Conservation (phyloP, 2,329 filamentous ascomycete genomes). For the Pseudogymnoascus destructans region DNA sequence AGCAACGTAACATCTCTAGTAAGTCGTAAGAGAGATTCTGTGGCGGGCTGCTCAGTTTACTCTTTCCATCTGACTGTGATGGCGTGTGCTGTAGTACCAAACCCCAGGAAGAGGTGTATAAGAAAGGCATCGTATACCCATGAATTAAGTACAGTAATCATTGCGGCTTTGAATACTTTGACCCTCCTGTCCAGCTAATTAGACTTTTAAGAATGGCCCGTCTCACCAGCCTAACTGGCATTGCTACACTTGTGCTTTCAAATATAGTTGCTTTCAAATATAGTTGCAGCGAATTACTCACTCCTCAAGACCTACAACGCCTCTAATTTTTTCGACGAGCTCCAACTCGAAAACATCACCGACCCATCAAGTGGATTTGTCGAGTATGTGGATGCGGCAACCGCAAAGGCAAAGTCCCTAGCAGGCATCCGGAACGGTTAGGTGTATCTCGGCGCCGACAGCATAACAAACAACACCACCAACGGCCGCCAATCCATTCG, state of each 20-base stretch:
- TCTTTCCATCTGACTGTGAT: background rate
- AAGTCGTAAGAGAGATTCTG: background rate
- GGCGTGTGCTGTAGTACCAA: background rate
- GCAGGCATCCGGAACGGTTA: background rate
- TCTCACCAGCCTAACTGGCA: background rate
- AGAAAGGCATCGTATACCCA: background rate
- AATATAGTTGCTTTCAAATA: background rate
- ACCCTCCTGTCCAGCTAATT: too few species aligned
- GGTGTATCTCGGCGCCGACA: conserved; percentile 30
- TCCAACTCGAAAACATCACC: conserved; percentile 32
- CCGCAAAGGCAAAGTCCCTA: background rate
- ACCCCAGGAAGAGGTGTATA: background rate
- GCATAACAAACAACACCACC: conserved; percentile 34
- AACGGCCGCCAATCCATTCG: conserved; percentile 32
- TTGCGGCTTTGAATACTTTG: too few species aligned
- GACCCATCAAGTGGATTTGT: conserved; percentile 35
- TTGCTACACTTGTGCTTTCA: background rate
- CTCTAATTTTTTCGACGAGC: conserved; percentile 32
- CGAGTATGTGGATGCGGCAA: conserved; percentile 28
- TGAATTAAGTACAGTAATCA: background rate
- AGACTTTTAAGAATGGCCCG: background rate
- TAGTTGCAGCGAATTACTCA: background rate
- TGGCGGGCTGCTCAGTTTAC: background rate
- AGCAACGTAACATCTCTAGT: background rate
- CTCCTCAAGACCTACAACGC: background rate